Evolutionary conservation across 1,284 basidiomycete species (phyloP), one percentile per base, ranked within the genome.

Genomic region (Flammula alnicola): DNA sequence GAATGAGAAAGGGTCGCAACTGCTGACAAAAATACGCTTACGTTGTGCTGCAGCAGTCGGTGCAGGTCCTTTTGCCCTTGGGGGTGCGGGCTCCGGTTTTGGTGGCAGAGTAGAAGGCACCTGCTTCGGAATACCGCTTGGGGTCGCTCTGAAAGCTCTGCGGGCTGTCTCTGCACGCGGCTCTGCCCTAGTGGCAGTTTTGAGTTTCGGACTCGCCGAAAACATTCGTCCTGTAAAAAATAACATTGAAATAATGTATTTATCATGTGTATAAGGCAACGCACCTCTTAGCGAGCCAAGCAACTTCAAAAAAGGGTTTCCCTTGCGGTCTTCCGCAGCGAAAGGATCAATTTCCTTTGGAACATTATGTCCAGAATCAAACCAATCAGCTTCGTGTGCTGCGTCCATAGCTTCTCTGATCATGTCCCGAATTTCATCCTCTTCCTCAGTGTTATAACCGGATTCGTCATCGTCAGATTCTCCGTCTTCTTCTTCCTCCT

Each of bases 281-380:
- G 31, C 57, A 84, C 88, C 89, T 79, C 84, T 76, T 47, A 91
- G 63, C 11, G 83, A 83, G 16, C 83, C 83, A 52, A 91, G 69
- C 27, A 90, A 63, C 64, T 84, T 88, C 61, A 90, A 64, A 64
- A 91, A 88, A 0, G 88, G 85, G 58, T 91, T 91, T 11, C 74
- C 78, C 63, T 83, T 84, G 46, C 75, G 72, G 46, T 81, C 80
- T 43, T 82, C 77, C 27, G 67, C 55, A n/a, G 53, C 40, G 32
- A 69, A 66, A 35, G 70, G 65, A 52, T 76, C 68, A 4, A 75
- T 66, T 30, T 78, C 76, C 6, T 72, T 64, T 10, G 71, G 67
- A 17, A 70, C 65, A 4, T 69, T 63, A 17, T 71, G 64, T 9
- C 69, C 69, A 17, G 67, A 64, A 57, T 81, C 75, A 40, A 80